phyloP scores from a whole-genome alignment of 768 basidiomycete genomes.

The Lentinula raphanica region DNA sequence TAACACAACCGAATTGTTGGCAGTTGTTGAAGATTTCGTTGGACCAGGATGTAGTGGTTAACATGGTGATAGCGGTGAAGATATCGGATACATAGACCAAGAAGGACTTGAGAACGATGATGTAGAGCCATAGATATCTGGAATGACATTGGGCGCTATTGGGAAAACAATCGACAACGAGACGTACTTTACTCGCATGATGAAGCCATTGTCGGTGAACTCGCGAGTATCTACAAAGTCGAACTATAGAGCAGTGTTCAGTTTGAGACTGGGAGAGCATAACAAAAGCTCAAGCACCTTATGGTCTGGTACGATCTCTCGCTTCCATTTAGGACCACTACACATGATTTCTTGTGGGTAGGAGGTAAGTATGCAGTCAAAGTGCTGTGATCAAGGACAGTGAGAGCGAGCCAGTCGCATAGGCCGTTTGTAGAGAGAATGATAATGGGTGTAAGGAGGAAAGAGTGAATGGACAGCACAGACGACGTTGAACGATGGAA shows the following conservation, averaged over 20 bases:
- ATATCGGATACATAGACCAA: conserved; percentile 97
- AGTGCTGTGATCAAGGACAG: conserved; percentile 18
- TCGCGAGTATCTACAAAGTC: conserved; percentile 95
- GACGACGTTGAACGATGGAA: conserved; percentile 12
- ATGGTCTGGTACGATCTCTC: conserved; percentile 95
- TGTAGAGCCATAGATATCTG: conserved; percentile 91
- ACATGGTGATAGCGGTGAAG: conserved; percentile 95
- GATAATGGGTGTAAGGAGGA: conserved; percentile 16
- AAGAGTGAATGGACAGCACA: conserved; percentile 15
- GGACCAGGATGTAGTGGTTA: conserved; percentile 85
- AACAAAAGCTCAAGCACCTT: conserved; percentile 53
- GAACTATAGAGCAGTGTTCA: conserved; percentile 52
- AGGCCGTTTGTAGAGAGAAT: conserved; percentile 13
- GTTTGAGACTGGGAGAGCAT: conserved; percentile 9
- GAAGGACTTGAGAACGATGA: conserved; percentile 92
- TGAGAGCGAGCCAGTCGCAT: conserved; percentile 53
- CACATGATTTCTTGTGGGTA: conserved; percentile 40
- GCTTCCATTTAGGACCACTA: conserved; percentile 87
- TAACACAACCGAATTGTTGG: conserved; percentile 61
- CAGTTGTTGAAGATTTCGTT: conserved; percentile 87
- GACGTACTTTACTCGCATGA: conserved; percentile 80
- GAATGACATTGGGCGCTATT: neutral
- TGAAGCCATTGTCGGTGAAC: conserved; percentile 82
- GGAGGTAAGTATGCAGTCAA: conserved; percentile 17
- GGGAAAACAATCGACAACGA: neutral